Evolutionary conservation across 257 asterid species (phyloP), one percentile per base, ranked within the genome.

Genomic region (Capsicum rhomboideum): DNA sequence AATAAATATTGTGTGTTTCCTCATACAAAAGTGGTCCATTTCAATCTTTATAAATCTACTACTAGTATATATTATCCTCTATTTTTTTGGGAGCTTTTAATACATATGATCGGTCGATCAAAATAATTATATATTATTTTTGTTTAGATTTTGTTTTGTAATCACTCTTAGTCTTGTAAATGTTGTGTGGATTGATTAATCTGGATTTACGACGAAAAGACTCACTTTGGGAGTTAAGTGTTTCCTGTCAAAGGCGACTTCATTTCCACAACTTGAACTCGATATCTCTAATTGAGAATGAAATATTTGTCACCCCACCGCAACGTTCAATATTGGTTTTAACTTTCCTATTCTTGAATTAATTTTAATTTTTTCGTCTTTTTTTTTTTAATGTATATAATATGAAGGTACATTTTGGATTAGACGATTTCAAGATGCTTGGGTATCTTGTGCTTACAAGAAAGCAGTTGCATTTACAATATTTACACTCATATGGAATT

Each of bases 361-460:
- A 12, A 3, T 52, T 52, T 40, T 40, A 4, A 4, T 40, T 40
- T 1, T 46, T 20, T 56, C 20, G 0, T 20, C 20, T 59, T 21
- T 10, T 55, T 21, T 12, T 26, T 11, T 26, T 4, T 23, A 12
- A 13, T 10, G 8, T 17, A 4, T 67, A 28, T 52, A 74, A n/a
- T 28, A 14, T 87, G 86, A 83, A 97, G 99, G 96, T 86, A 88
- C 84, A 87, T 91, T 96, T 87, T 94, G 98, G 98, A 88, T 93
- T 56, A 85, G 85, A 84, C 79, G 98, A 14, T 92, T 91, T 69
- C 34, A 86, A 1, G 98, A 97, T 40, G 98, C 93, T 9, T 95
- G 99, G 99, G 90, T 89, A 21, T 87, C 94, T 8, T 97, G 98
- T 82, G 80, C 97, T 56, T 97, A 93, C 85, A 97, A 97, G 91